These are phyloP conservation scores for Tetrahymena malaccensis DNA, from an alignment of 73 alveolate species.

Conservation along the genomic window DNA sequence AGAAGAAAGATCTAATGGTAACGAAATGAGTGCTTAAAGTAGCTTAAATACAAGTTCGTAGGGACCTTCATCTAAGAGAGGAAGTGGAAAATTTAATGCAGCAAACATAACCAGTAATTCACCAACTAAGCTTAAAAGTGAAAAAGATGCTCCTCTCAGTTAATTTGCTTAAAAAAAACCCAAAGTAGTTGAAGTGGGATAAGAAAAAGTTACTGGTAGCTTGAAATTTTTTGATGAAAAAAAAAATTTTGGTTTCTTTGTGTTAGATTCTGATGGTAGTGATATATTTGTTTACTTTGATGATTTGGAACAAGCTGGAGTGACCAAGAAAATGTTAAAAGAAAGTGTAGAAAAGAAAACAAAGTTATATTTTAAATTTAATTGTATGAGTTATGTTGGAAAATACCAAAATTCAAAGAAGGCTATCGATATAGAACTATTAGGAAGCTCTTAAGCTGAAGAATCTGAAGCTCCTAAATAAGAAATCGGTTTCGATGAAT, in stretches of 20 bases:
- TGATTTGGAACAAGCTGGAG: conserved; percentile 52
- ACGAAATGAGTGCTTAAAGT: background rate
- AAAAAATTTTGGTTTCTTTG: conserved; percentile 68
- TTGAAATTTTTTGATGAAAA: conserved; percentile 64
- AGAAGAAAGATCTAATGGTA: background rate
- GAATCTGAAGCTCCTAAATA: background rate
- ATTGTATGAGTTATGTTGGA: conserved; percentile 30
- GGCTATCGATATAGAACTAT: conserved; percentile 15
- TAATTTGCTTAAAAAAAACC: background rate
- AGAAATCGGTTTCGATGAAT: background rate
- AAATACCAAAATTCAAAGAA: conserved; percentile 29
- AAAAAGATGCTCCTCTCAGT: background rate
- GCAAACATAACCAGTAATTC: background rate
- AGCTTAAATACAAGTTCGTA: background rate
- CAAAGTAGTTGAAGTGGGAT: background rate
- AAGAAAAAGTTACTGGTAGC: conserved; percentile 29
- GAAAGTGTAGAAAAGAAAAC: background rate
- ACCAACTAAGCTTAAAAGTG: background rate
- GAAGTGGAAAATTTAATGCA: background rate
- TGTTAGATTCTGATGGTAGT: conserved; percentile 63
- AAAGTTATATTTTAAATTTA: conserved; percentile 10
- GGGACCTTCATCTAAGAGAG: background rate
- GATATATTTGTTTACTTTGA: conserved; percentile 72
- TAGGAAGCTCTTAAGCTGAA: background rate
- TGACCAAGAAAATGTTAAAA: conserved; percentile 41